These are phyloP conservation scores for Zygosaccharomyces kombuchaensis DNA, from an alignment of 805 yeast species.

Conservation along the genomic window DNA sequence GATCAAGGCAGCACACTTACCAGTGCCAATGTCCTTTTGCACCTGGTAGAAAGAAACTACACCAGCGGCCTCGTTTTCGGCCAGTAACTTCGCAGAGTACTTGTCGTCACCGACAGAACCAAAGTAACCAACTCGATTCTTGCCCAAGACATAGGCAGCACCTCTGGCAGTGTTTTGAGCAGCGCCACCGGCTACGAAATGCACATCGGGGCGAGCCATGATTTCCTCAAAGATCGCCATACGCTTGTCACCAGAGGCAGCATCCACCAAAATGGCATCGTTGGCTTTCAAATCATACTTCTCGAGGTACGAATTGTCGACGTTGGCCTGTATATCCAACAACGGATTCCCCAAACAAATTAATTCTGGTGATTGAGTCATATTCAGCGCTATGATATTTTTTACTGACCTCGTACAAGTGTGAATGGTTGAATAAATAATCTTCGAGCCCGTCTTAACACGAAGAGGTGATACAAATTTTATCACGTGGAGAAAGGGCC, in stretches of 20 bases:
- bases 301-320: conserved; percentile 59
- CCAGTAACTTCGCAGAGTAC: conserved; percentile 71
- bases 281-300: conserved; percentile 84
- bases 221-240: conserved; percentile 82
- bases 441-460: neutral
- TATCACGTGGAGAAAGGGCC: conserved; percentile 3
- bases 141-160: conserved; percentile 87
- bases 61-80: conserved; percentile 86
- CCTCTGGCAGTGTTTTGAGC: conserved; percentile 99
- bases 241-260: conserved; percentile 66
- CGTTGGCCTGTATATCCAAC: conserved; percentile 79
- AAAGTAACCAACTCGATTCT: conserved; percentile 79
- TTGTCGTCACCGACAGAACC: conserved; percentile 95
- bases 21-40: conserved; percentile 75
- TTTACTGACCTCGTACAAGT: neutral
- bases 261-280: conserved; percentile 76
- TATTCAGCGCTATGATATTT: neutral
- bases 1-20: conserved; percentile 96
- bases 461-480: neutral
- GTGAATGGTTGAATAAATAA: neutral
- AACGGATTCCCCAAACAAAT: conserved; percentile 92
- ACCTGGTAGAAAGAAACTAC: conserved; percentile 81
- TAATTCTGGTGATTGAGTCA: conserved; percentile 34
- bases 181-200: conserved; percentile 95
- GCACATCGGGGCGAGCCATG: conserved; percentile 53